Base-by-base conservation (phyloP, 345 rosid genomes). In the Euphorbia pulcherrima region DNA sequence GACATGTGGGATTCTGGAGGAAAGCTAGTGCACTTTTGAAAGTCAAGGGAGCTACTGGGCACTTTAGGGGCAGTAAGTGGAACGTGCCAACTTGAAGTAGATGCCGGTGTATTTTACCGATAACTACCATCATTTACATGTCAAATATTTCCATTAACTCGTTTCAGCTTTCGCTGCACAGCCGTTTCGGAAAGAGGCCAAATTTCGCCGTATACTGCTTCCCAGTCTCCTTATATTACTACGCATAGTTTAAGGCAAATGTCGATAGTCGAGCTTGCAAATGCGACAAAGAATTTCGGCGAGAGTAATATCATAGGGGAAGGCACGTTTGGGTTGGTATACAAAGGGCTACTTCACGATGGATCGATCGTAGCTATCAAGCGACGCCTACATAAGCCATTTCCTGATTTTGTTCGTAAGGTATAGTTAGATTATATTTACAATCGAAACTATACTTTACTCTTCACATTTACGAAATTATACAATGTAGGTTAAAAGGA, bases 311-410 rank as follows among this genome's bases (percentile, higher is more conserved):
- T 83, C 69, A 76, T 83, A 17, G 84, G 86, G 37, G 84, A 80
- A 75, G 82, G 84, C 23, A 52, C 65, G 56, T 80, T 77, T 6
- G 83, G 86, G 53, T 65, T 77, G 47, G 83, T 74, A 30, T 78
- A 77, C 30, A 80, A 78, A 67, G 86, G 84, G 55, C 46, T 83
- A 58, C 86, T 80, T 68, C 82, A 67, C 58, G 80, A 83, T 68
- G 84, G 86, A 59, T 71, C 86, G 39, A 67, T 80, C 21, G 84
- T 80, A 23, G 82, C 81, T 18, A 76, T 83, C 68, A 83, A 83
- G 78, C 73, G 84, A 73, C 63, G 41, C 60, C 30, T 76, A 12
- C 61, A 75, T 21, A 62, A 63, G 50, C 79, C 67, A 1, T 47
- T 61, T 62, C 77, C n/a, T 10, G 35, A 71, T 48, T 71, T 80